Evolutionary conservation across 306 rosid genomes (phyloP), one percentile per base, ranked within the genome.

Genomic region (Arachis stenosperma): DNA sequence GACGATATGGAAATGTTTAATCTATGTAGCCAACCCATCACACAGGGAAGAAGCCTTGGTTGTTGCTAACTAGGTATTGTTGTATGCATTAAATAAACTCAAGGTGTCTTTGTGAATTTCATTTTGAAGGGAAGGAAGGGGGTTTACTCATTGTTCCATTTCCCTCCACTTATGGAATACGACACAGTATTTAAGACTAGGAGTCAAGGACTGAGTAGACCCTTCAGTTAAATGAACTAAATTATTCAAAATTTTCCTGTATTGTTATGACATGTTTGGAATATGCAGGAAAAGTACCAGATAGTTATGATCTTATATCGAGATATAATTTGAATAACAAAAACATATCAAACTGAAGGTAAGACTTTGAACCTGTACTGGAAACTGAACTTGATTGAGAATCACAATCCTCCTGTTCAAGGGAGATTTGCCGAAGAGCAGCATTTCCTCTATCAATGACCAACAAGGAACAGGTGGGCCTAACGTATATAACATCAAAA

Each of bases 361-460:
- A 56, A 44, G 74, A 29, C 67, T 70, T 74, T 75, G 8, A 86
- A 94, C 99, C 97, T 88, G 92, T 87, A 58, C 88, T 78, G 39
- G 95, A 88, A 81, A 94, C 80, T 78, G 97, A 89, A 82, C 82
- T 90, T 67, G 81, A 72, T 27, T 94, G 90, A 69, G 85, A 81
- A 83, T 94, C 88, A 81, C 99, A 94, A 58, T 94, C 99, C 78
- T 94, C 97, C 79, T 88, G 89, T 48, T 82, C 70, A 39, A 94
- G 99, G 72, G 90, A 81, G 39, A 94, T 94, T 81, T 94, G 95
- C 55, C 97, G 84, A 62, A 94, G 96, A 63, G 99, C 99, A 44
- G 97, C 97, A 76, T 94, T 94, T 70, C 99, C 99, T 84, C 99
- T 88, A 65, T 94, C 99, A 80, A 94, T 78, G 55, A 94, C 99